Evolutionary conservation across 176 grass and related monocot species (phyloP), one percentile per base, ranked within the genome.

Genomic region (Ensete glaucum): DNA sequence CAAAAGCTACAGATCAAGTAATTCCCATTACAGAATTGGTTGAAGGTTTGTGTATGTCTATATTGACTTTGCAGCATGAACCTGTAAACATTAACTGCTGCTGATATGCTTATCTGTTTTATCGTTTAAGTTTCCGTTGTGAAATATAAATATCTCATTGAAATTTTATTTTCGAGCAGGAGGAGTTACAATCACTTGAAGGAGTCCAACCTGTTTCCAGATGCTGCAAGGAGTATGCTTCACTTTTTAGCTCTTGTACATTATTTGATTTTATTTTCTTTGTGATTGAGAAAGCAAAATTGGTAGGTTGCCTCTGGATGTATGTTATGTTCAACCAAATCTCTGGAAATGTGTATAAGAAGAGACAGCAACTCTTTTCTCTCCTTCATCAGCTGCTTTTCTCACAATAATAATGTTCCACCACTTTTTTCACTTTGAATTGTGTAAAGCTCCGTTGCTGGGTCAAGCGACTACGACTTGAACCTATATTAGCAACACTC

Each of bases 221-320:
- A 83, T 91, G 88, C 62, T 96, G 92, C 86, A 87, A 87, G 84
- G 86, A 96, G 89, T 92, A 89, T 83, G 89, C 34, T 79, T 51
- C 57, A 70, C 13, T 23, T 54, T n/a, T 65, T 54, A 25, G 17
- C 73, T 52, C 15, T 43, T 70, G 14, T 11, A 27, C 7, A 64
- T 70, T 12, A n/a, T 17, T 2, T 68, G 12, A 12, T 48, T 9
- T 25, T 71, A 19, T 75, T 55, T 74, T 11, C 12, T 17, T 23
- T 50, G 16, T 69, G 29, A 48, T 50, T 20, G 16, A 50, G 16
- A 70, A 70, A 50, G 15, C 29, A 70, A 70, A 48, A 25, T 54
- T 8, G 20, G 60, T 22, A 76, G 3, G 3, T 52, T 56, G 13
- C 12, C 11, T 78, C 75, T 25, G 12, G 26, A 72, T 57, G 24